Percentiles rank a stretch among this genome's conserved stretches.
Conservation (phyloP, 2,329 filamentous ascomycete species). For the Coniochaeta sp. region DNA sequence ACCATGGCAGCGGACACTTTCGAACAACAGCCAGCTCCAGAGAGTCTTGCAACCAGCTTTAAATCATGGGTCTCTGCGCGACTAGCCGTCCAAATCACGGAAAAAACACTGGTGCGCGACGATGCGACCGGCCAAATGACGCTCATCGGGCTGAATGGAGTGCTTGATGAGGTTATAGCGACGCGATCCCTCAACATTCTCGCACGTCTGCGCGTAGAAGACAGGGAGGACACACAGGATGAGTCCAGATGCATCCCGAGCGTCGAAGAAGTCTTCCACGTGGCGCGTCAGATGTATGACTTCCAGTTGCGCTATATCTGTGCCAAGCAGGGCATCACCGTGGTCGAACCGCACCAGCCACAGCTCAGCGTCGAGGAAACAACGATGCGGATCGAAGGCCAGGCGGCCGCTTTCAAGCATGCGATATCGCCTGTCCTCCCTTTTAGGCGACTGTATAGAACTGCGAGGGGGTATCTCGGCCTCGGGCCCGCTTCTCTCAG, state of each 20-base stretch:
- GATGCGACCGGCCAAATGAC: not conserved
- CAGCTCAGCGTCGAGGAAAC: not conserved
- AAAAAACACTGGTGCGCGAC: not conserved
- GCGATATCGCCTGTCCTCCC: not conserved
- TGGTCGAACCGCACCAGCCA: not conserved
- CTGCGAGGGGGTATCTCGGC: slow-evolving; percentile 3
- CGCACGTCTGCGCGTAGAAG: not conserved
- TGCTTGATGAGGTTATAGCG: not conserved
- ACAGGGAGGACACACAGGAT: not conserved
- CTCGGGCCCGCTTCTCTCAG: not conserved
- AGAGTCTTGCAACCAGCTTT: not conserved
- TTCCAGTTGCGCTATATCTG: not conserved
- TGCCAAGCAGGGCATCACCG: not conserved
- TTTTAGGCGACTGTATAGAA: slow-evolving; percentile 1
- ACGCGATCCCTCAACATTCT: not conserved
- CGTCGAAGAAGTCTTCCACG: not conserved
- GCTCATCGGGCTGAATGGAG: not conserved
- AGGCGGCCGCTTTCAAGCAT: not conserved
- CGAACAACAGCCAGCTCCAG: not conserved
- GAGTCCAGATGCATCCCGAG: not conserved
- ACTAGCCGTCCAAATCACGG: not conserved
- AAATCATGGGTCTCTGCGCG: not conserved
- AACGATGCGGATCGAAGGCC: not conserved
- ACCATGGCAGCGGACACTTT: slow-evolving; percentile 2
- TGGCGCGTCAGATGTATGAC: not conserved